A percentile compares a stretch with the other conserved stretches of the same genome.
Conservation (phyloP, 192 early-diverging fungal genomes). For the Entomortierella lignicola region DNA sequence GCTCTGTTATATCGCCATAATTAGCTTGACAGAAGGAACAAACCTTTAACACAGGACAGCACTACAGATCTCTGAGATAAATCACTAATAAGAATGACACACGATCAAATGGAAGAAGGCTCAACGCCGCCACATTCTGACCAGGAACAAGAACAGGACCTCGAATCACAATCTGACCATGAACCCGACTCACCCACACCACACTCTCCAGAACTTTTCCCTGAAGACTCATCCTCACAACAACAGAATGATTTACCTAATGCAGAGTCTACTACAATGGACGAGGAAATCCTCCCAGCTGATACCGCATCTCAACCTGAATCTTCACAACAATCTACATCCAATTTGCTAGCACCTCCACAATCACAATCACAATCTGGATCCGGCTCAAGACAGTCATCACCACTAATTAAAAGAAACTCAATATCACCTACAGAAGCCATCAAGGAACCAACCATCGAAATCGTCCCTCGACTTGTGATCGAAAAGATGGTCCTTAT, state of each 20-base stretch:
- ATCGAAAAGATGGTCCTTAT: conserved; percentile 83
- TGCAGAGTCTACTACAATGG: not conserved
- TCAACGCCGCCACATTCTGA: not conserved
- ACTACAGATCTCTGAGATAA: not conserved
- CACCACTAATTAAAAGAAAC: conserved; percentile 15
- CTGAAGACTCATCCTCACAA: conserved; percentile 1
- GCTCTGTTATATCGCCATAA: no score
- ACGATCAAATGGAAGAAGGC: conserved; percentile 3
- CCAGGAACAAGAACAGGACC: conserved; percentile 11
- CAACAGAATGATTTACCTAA: not conserved
- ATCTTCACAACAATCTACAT: not conserved
- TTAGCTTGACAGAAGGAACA: not conserved
- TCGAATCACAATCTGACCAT: not conserved
- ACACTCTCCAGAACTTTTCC: not conserved
- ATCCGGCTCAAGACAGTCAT: conserved; percentile 12
- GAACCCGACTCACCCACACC: not conserved
- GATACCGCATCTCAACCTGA: not conserved
- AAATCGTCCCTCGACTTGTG: conserved; percentile 52
- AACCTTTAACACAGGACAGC: not conserved
- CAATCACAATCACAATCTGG: not conserved
- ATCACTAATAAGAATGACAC: not conserved
- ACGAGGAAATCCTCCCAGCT: not conserved
- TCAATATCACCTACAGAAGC: conserved; percentile 14
- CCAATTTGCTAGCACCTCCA: conserved; percentile 17
- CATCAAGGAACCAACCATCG: conserved; percentile 24